Conservation (phyloP, 495 filamentous ascomycete species). For the Penicillium salamii region DNA sequence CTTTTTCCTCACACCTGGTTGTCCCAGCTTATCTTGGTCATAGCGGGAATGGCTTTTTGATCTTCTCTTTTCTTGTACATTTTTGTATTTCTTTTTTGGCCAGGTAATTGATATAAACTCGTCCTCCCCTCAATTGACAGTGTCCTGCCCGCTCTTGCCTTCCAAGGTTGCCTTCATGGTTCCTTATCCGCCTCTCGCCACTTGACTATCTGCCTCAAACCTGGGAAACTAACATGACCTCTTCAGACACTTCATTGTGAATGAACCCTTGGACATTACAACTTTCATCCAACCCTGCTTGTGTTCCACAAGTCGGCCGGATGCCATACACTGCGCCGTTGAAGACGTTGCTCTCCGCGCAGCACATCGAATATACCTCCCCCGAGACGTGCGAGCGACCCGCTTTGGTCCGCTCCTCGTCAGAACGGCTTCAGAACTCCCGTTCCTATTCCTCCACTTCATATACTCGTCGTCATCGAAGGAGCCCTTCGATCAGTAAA, state of each 20-base stretch:
- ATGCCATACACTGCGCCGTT: slow-evolving; percentile 96
- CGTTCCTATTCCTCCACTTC: slow-evolving; percentile 76
- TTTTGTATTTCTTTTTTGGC: background rate
- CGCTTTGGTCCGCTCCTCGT: slow-evolving; percentile 32
- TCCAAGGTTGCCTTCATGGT: slow-evolving; percentile 5
- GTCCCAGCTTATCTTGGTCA: slow-evolving; percentile 13
- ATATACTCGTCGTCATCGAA: slow-evolving; percentile 66
- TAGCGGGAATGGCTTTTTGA: slow-evolving; percentile 22
- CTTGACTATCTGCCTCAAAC: background rate
- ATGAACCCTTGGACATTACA: slow-evolving; percentile 2
- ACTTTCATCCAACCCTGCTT: slow-evolving; percentile 19
- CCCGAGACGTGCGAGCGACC: slow-evolving; percentile 44
- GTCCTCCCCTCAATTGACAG: slow-evolving; percentile 15
- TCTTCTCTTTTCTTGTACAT: slow-evolving; percentile 7
- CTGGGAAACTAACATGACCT: background rate
- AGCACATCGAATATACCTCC: slow-evolving; percentile 58
- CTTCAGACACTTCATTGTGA: slow-evolving; percentile 5
- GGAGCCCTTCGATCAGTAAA: slow-evolving; percentile 56
- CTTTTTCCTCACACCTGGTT: background rate
- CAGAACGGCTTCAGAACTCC: slow-evolving; percentile 55
- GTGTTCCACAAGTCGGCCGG: slow-evolving; percentile 49
- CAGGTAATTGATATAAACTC: slow-evolving; percentile 23
- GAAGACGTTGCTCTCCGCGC: slow-evolving; percentile 75
- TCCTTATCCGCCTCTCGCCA: slow-evolving; percentile 4
- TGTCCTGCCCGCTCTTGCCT: slow-evolving; percentile 17